Evolutionary conservation across 768 basidiomycete genomes (phyloP).

Genomic region (Rhizopogon sp.): DNA sequence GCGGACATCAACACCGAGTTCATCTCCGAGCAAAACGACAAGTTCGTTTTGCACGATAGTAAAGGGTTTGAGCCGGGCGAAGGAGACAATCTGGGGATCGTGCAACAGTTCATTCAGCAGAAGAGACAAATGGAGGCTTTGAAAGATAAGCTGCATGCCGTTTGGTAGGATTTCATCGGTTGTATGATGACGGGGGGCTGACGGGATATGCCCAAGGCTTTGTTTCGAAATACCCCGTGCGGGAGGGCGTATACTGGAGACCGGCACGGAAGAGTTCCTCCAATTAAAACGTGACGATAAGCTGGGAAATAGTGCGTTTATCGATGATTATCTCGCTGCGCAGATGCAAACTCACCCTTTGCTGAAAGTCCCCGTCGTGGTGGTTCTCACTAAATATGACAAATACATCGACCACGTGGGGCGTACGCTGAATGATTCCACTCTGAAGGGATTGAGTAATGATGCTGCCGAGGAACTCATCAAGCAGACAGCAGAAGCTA

Average conservation of each 20-base stretch:
- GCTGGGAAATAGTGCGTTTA: constrained; percentile 1
- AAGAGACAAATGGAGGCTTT: not conserved
- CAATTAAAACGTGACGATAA: not conserved
- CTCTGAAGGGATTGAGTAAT: not conserved
- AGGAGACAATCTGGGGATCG: not conserved
- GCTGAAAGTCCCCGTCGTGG: not conserved
- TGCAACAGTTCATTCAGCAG: not conserved
- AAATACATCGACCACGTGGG: not conserved
- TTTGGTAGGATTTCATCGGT: not conserved
- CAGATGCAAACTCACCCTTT: too few species aligned
- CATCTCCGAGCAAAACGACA: not conserved
- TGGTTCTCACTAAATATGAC: constrained; percentile 5
- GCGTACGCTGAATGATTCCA: not conserved
- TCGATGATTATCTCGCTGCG: not conserved
- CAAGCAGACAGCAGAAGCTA: not conserved
- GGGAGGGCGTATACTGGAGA: constrained; percentile 1
- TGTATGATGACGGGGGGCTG: not conserved
- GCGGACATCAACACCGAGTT: not conserved
- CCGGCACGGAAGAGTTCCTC: not conserved
- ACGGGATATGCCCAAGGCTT: not conserved
- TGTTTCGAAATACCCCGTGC: not conserved
- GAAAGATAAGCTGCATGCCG: not conserved
- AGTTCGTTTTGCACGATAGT: not conserved
- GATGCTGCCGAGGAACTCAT: not conserved
- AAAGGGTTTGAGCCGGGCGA: not conserved